Percentiles rank a stretch among this genome's conserved stretches.
Evolutionary conservation across 805 yeast genomes (phyloP).

Genomic region (Starmera dryadoides): DNA sequence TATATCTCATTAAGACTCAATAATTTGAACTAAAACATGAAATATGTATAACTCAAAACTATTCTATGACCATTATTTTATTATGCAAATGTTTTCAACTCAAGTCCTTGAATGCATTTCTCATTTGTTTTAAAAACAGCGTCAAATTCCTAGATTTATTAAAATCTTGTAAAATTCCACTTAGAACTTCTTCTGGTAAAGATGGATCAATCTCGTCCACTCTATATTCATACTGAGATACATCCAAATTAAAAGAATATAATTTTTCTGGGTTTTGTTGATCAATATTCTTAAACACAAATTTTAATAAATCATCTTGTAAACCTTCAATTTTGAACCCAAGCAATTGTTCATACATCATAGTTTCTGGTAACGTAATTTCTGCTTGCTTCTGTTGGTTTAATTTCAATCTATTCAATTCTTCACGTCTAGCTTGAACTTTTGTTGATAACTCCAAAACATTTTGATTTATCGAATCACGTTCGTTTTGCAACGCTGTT

Average conservation of each 20-base stretch:
- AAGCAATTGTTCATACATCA: conserved; percentile 42
- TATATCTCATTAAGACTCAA: too few species aligned
- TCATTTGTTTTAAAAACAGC: conserved; percentile 13
- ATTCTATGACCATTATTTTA: too few species aligned
- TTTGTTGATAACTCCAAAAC: conserved; percentile 26
- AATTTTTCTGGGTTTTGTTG: conserved; percentile 32
- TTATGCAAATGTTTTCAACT: too few species aligned
- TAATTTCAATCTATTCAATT: conserved; percentile 25
- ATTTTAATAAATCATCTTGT: conserved; percentile 35
- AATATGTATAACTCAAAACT: too few species aligned
- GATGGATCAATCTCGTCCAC: conserved; percentile 32
- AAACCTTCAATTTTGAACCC: conserved; percentile 51
- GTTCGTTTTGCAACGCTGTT: conserved; percentile 21
- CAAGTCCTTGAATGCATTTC: conserved; percentile 12
- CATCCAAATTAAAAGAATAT: conserved; percentile 37
- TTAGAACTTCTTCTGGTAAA: conserved; percentile 19
- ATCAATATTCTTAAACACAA: conserved; percentile 43
- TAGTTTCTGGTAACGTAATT: conserved; percentile 44
- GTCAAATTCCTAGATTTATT: conserved; percentile 15
- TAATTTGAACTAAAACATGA: too few species aligned
- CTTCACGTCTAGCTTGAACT: conserved; percentile 23
- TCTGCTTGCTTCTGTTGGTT: conserved; percentile 35
- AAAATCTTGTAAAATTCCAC: conserved; percentile 7
- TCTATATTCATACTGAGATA: conserved; percentile 33
- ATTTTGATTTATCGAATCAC: conserved; percentile 20